Evolutionary conservation across 805 yeast species (phyloP).

Genomic region (Isabelozyma heimii): DNA sequence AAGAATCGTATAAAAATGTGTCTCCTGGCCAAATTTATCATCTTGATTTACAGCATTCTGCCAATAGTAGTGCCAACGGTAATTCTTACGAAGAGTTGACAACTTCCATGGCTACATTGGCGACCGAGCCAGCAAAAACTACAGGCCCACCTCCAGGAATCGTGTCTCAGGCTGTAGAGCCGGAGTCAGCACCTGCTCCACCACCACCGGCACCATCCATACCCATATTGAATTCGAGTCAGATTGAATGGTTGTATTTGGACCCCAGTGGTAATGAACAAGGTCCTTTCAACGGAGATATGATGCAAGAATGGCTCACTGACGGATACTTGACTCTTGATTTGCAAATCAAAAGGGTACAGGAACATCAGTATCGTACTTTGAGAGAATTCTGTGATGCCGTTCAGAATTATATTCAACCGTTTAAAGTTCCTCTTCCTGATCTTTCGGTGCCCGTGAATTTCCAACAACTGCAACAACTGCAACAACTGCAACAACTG

Average conservation of each 20-base stretch:
- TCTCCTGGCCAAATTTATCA: slow-evolving; percentile 36
- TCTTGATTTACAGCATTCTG: slow-evolving; percentile 24
- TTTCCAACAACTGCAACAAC: background rate
- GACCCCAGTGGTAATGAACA: slow-evolving; percentile 71
- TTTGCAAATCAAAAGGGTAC: slow-evolving; percentile 57
- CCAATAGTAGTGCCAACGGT: background rate
- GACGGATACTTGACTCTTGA: slow-evolving; percentile 56
- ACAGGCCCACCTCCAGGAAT: slow-evolving; percentile 19
- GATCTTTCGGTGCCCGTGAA: slow-evolving; percentile 8
- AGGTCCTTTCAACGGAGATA: slow-evolving; percentile 74
- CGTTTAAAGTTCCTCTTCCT: slow-evolving; percentile 62
- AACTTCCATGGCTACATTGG: slow-evolving; percentile 6
- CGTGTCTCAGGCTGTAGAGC: slow-evolving; percentile 1
- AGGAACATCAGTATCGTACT: slow-evolving; percentile 47
- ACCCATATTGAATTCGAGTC: slow-evolving; percentile 31
- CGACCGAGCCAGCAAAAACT: background rate
- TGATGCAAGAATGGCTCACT: slow-evolving; percentile 78
- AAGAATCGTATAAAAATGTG: slow-evolving; percentile 28
- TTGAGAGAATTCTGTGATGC: slow-evolving; percentile 52
- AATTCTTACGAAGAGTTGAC: background rate
- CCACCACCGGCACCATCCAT: background rate
- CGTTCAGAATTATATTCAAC: slow-evolving; percentile 50
- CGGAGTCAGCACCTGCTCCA: background rate
- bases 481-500: slow-evolving; percentile 3
- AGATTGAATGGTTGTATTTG: slow-evolving; percentile 66